Evolutionary conservation across 495 filamentous ascomycete genomes (phyloP).

Genomic region (Talaromyces ruber): DNA sequence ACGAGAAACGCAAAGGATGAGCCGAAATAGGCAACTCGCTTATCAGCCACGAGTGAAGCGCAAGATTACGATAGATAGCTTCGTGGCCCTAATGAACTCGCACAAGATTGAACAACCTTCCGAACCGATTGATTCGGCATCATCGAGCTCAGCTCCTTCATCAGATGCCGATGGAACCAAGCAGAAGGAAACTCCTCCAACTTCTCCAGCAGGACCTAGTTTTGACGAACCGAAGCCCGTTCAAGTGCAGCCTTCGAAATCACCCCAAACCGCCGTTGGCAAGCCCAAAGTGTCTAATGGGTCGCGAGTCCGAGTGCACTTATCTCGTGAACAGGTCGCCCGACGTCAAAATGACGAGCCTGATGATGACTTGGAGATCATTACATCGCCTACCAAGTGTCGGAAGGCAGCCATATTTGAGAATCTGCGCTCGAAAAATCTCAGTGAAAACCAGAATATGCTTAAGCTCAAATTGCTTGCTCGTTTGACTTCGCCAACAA

Average conservation of each 20-base stretch:
- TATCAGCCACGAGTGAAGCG: slow-evolving; percentile 87
- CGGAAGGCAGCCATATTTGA: slow-evolving; percentile 56
- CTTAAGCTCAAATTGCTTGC: slow-evolving; percentile 64
- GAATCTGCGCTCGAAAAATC: slow-evolving; percentile 47
- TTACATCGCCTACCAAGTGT: slow-evolving; percentile 36
- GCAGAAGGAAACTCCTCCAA: slow-evolving; percentile 40
- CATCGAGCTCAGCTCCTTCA: slow-evolving; percentile 32
- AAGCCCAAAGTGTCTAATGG: slow-evolving; percentile 16
- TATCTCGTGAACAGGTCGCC: slow-evolving; percentile 30
- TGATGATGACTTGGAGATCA: slow-evolving; percentile 59
- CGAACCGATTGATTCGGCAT: slow-evolving; percentile 16
- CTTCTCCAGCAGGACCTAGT: slow-evolving; percentile 30
- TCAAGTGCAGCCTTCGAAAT: not conserved
- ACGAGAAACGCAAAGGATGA: slow-evolving; percentile 85
- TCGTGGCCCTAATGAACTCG: slow-evolving; percentile 82
- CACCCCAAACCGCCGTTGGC: slow-evolving; percentile 8
- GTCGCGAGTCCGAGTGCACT: slow-evolving; percentile 29
- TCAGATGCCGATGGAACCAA: slow-evolving; percentile 40
- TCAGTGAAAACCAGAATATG: slow-evolving; percentile 56
- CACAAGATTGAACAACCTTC: slow-evolving; percentile 14
- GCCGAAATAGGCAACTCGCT: slow-evolving; percentile 80
- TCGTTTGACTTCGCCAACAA: slow-evolving; percentile 57
- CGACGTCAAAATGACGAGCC: slow-evolving; percentile 42
- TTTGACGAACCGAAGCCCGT: slow-evolving; percentile 6
- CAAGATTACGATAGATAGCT: slow-evolving; percentile 75